Evolutionary conservation across 805 yeast genomes (phyloP), one percentile per base, ranked within the genome.

Genomic region (Peterozyma toletana): DNA sequence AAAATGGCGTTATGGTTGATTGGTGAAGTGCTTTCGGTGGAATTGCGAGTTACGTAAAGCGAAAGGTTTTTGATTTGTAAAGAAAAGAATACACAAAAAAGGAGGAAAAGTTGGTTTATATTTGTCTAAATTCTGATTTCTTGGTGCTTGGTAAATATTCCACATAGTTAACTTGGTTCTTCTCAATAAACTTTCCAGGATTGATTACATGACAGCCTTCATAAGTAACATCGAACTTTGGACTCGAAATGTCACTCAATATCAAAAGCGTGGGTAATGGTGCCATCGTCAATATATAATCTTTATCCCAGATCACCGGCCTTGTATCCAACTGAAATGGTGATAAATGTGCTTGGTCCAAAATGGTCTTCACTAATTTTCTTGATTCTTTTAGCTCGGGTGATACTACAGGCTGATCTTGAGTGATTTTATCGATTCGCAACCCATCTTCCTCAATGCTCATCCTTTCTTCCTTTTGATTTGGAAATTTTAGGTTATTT

Each of bases 291-390:
- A 91, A 66, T 5, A 78, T 65, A 50, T 80, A 80, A 56, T 87
- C 95, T 53, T 75, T 75, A 46, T 80, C 81, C 68, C 95, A 77
- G 16, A 77, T 66, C 1, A 86, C 68, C 0, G 95, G 85, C 48
- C 86, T 73, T 27, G 77, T 63, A 17, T 68, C 62, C 15, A 68
- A 61, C 2, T 79, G 64, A 55, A 90, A 88, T 11, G 99, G 99
- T 30, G 93, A 84, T 38, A 93, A 59, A 55, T 79, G 84, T 1
- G 93, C 93, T 62, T 93, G 99, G 55, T 87, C 96, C 11, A 93
- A 61, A 0, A 93, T 48, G 0, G 97, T 89, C 50, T 85, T 82
- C 14, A 84, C 86, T 2, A 89, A 62, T 54, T 83, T 82, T 49
- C 87, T 70, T 0, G 88, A 77, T 57, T 82, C 85, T 36, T 65